phyloP scores from a whole-genome alignment of 2,329 filamentous ascomycete species.

The Penicillium italicum region DNA sequence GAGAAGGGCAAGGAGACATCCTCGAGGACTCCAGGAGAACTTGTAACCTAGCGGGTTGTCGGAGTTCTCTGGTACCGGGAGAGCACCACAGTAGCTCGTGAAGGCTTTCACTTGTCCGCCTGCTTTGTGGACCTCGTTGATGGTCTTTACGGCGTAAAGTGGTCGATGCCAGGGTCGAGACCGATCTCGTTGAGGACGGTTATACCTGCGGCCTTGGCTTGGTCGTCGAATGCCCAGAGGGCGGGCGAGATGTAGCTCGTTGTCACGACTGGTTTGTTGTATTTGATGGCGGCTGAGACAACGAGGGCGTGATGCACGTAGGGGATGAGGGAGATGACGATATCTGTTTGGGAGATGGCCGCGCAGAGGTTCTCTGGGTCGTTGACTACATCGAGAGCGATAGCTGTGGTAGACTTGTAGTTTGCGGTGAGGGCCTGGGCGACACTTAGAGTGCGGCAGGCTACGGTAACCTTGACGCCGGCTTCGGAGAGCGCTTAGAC shows the following conservation, averaged over 20 bases:
- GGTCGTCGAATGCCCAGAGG: neutral
- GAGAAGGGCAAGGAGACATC: neutral
- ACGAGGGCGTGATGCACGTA: neutral
- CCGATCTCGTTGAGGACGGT: neutral
- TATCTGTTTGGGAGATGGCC: neutral
- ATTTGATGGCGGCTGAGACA: neutral
- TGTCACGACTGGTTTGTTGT: neutral
- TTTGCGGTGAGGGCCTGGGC: neutral
- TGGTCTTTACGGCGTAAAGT: neutral
- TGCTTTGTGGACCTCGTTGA: neutral
- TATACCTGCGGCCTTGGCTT: neutral
- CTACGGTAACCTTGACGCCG: neutral
- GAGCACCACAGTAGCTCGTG: neutral
- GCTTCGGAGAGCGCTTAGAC: neutral
- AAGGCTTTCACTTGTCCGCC: neutral
- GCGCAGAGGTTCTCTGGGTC: neutral
- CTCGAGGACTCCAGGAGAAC: neutral
- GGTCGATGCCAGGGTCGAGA: neutral
- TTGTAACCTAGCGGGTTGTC: neutral
- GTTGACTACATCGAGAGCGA: neutral
- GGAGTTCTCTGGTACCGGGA: neutral
- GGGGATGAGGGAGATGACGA: neutral
- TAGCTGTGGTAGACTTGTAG: neutral
- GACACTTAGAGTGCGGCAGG: neutral
- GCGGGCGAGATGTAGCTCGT: neutral